phyloP scores from a whole-genome alignment of 192 early-diverging fungal species.

The Backusella sp. region DNA sequence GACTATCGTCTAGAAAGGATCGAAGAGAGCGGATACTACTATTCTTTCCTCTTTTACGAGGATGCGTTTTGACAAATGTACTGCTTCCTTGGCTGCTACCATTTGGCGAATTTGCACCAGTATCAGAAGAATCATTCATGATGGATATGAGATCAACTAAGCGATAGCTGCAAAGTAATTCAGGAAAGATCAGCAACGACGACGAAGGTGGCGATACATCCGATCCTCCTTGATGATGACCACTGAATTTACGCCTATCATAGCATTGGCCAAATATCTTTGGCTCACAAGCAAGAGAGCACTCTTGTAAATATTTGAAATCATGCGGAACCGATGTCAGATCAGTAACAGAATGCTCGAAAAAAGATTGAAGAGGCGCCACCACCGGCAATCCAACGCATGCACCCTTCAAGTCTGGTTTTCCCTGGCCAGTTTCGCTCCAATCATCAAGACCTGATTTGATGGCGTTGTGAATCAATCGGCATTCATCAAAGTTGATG shows the following conservation, averaged over 20 bases:
- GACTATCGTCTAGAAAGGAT: conserved; percentile 16
- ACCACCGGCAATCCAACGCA: background rate
- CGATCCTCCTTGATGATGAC: background rate
- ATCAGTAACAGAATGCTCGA: conserved; percentile 23
- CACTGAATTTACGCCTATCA: background rate
- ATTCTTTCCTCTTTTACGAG: background rate
- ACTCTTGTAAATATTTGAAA: conserved; percentile 32
- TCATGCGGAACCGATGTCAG: conserved; percentile 30
- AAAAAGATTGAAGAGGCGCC: conserved; percentile 28
- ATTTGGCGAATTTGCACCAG: background rate
- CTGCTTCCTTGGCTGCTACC: background rate
- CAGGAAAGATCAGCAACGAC: conserved; percentile 14
- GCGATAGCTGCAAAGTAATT: background rate
- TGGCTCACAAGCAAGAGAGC: conserved; percentile 34
- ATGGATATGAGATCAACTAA: background rate
- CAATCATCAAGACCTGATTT: conserved; percentile 4
- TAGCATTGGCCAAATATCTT: conserved; percentile 22
- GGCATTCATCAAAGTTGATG: conserved; percentile 41
- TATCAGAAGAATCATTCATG: background rate
- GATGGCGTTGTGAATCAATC: conserved; percentile 41
- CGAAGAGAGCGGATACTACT: conserved; percentile 11
- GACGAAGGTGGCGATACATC: conserved; percentile 9
- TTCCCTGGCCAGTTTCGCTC: background rate
- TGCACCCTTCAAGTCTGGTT: background rate
- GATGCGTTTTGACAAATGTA: background rate